phyloP scores from a whole-genome alignment of 805 yeast species.

The Nakazawaea molendinolei region DNA sequence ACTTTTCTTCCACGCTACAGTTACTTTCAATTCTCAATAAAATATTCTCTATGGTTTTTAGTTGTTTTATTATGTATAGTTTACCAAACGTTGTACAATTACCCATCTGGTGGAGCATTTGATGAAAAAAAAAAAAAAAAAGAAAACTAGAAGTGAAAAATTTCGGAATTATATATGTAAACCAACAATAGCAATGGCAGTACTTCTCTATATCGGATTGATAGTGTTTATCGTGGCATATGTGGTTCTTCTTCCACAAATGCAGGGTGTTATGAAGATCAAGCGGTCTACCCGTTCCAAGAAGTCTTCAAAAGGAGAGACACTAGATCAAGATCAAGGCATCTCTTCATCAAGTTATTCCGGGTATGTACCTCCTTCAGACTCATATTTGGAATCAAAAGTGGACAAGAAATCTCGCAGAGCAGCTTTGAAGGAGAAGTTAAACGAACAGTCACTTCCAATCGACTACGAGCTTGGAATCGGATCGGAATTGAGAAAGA shows the following conservation, averaged over 20 bases:
- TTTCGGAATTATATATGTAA: not conserved
- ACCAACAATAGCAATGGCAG: not conserved
- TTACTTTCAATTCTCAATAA: not conserved
- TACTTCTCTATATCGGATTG: slow-evolving; percentile 3
- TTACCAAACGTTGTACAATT: no score
- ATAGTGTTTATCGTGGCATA: slow-evolving; percentile 8
- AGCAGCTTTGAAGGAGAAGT: no score
- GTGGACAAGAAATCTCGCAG: slow-evolving; percentile 7
- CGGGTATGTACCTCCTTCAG: slow-evolving; percentile 6
- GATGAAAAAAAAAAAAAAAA: not conserved
- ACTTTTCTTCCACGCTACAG: no score
- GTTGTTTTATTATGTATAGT: no score
- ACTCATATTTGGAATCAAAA: slow-evolving; percentile 4
- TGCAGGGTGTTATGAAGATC: slow-evolving; percentile 12
- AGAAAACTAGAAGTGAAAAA: not conserved
- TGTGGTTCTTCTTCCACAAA: slow-evolving; percentile 9
- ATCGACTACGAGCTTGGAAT: slow-evolving; percentile 6
- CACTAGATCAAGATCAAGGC: not conserved
- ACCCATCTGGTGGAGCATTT: no score
- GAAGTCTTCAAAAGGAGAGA: not conserved
- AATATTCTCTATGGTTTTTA: no score
- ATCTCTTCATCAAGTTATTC: not conserved
- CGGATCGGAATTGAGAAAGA: not conserved
- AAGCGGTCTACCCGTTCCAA: no score
- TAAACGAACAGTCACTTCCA: no score